Evolutionary conservation across 148 eudicot species (phyloP).

Genomic region (Mesembryanthemum crystallinum): DNA sequence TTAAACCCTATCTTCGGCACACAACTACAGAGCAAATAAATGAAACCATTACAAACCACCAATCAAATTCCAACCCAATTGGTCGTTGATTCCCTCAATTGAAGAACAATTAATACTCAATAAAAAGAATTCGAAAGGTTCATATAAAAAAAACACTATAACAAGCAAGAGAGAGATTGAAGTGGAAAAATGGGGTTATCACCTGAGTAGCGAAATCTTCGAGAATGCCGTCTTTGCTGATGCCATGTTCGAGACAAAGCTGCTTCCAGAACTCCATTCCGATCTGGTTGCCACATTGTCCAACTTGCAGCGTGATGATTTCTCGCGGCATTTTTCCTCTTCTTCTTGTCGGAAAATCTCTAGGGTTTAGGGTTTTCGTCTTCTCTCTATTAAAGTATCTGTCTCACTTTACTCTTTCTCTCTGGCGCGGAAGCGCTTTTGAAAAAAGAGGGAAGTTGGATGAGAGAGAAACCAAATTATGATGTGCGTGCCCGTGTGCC

Average conservation of each 20-base stretch:
- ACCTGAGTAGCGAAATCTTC: slow-evolving; percentile 98
- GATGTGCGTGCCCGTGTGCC: too few species aligned
- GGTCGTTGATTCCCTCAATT: neutral
- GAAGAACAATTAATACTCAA: too few species aligned
- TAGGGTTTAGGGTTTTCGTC: neutral
- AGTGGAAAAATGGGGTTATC: neutral
- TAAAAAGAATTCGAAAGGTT: too few species aligned
- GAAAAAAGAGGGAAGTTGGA: slow-evolving; percentile 34
- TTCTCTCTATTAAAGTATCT: neutral
- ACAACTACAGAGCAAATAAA: neutral
- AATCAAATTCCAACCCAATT: neutral
- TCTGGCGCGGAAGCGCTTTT: slow-evolving; percentile 32
- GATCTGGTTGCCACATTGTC: slow-evolving; percentile 98
- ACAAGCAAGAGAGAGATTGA: neutral
- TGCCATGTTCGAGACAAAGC: slow-evolving; percentile 92
- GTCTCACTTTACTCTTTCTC: slow-evolving; percentile 21
- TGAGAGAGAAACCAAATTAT: too few species aligned
- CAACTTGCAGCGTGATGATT: slow-evolving; percentile 85
- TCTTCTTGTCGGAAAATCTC: too few species aligned
- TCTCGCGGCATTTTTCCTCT: slow-evolving; percentile 72
- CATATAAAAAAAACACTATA: neutral
- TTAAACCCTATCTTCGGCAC: slow-evolving; percentile 6
- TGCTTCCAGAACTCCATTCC: slow-evolving; percentile 99
- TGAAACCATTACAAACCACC: neutral
- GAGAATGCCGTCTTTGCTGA: slow-evolving; percentile 88